Evolutionary conservation across 768 basidiomycete genomes (phyloP).

Genomic region (Boletus vermiculosoides): DNA sequence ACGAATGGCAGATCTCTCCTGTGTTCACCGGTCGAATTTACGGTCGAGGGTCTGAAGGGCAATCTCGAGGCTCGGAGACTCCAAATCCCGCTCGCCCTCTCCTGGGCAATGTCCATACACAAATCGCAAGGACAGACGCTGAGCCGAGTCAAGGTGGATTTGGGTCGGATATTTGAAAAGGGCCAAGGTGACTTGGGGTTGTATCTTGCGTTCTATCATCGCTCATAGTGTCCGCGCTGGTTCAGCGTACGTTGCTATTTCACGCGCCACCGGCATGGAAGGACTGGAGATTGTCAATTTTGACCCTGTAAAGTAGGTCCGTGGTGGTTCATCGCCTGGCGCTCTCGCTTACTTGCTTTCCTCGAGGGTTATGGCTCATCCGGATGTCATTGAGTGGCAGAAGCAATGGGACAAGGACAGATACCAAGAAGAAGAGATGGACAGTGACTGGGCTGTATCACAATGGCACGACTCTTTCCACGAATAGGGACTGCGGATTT

Average conservation of each 20-base stretch:
- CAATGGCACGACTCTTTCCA: conserved; percentile 31
- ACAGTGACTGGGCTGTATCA: conserved; percentile 32
- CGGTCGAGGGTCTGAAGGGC: conserved; percentile 34
- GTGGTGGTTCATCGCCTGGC: background rate
- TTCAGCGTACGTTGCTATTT: conserved; percentile 38
- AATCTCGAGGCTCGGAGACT: conserved; percentile 35
- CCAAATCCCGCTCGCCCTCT: conserved; percentile 79
- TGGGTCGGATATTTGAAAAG: conserved; percentile 88
- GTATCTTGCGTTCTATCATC: background rate
- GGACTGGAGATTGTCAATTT: conserved; percentile 41
- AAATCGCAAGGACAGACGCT: conserved; percentile 98
- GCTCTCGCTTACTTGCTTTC: conserved; percentile 1
- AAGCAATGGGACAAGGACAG: conserved; percentile 26
- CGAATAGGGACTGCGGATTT: conserved; percentile 5
- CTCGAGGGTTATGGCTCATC: conserved; percentile 37
- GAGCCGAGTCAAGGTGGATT: conserved; percentile 89
- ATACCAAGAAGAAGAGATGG: conserved; percentile 35
- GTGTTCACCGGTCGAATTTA: conserved; percentile 36
- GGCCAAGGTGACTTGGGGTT: conserved; percentile 44
- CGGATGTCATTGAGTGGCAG: conserved; percentile 34
- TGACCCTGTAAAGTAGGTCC: conserved; percentile 30
- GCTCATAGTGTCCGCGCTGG: background rate
- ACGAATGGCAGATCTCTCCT: conserved; percentile 30
- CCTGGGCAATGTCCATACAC: conserved; percentile 99
- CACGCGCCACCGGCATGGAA: conserved; percentile 41